Evolutionary conservation across 148 eudicot genomes (phyloP).

Genomic region (Heliamphora exappendiculata): DNA sequence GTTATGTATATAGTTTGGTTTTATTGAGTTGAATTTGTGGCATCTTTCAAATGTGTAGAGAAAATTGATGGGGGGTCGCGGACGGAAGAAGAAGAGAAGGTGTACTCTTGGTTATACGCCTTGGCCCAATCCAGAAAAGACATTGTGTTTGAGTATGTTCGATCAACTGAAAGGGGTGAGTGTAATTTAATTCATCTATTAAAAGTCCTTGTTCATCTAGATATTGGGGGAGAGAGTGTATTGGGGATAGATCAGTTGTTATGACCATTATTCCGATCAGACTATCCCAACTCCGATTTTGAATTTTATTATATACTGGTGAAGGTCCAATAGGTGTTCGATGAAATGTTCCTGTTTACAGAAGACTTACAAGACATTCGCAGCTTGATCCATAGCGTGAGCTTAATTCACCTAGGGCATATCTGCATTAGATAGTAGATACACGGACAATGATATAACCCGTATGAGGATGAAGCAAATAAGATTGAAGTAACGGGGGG

Average conservation of each 20-base stretch:
- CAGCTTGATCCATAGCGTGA: background rate
- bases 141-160: conserved; percentile 43
- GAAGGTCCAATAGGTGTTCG: conserved; percentile 16
- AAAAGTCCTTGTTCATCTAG: background rate
- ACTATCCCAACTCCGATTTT: background rate
- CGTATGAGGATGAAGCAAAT: background rate
- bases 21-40: conserved; percentile 2
- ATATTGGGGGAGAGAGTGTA: background rate
- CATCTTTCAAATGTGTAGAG: conserved; percentile 17
- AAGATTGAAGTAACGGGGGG: background rate
- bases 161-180: conserved; percentile 48
- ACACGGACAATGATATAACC: background rate
- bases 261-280: background rate
- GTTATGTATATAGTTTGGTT: background rate
- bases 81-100: conserved; percentile 39
- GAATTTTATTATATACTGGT: background rate
- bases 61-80: conserved; percentile 28
- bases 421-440: background rate
- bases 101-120: conserved; percentile 41
- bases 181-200: background rate
- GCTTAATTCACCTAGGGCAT: background rate
- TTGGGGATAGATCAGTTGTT: background rate
- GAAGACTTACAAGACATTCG: background rate
- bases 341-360: conserved; percentile 17
- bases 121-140: conserved; percentile 32